phyloP scores from a whole-genome alignment of 2,329 filamentous ascomycete species.

The Cladosporium sp. region DNA sequence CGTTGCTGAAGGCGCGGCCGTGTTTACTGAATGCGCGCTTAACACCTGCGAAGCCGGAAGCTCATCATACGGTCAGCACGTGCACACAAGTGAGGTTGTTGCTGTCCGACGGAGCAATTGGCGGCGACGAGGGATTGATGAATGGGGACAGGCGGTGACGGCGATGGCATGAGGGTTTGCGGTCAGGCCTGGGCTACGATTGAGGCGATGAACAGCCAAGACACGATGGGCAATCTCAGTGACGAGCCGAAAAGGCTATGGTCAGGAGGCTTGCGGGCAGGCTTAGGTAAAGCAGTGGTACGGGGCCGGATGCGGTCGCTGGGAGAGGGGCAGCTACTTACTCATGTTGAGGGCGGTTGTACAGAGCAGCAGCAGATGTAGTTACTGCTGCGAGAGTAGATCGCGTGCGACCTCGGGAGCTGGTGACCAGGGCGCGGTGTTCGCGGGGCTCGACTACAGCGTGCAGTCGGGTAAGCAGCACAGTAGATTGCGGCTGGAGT shows the following conservation, averaged over 20 bases:
- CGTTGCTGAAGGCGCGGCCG: conserved; percentile 22
- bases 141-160: not conserved
- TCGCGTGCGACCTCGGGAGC: not conserved
- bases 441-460: not conserved
- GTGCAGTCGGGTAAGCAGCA: not conserved
- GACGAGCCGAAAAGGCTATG: not conserved
- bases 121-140: no score
- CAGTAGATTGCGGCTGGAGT: not conserved
- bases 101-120: not conserved
- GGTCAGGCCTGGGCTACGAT: not conserved
- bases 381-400: not conserved
- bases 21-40: conserved; percentile 21
- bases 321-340: conserved; percentile 10
- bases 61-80: conserved; percentile 11
- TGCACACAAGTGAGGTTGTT: not conserved
- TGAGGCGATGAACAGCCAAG: conserved; percentile 5
- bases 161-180: conserved; percentile 6
- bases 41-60: conserved; percentile 11
- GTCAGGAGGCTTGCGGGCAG: conserved; percentile 4
- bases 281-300: not conserved
- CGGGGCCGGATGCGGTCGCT: not conserved
- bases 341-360: conserved; percentile 1
- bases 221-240: not conserved
- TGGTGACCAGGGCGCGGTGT: not conserved
- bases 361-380: not conserved